Evolutionary conservation across 129 eudicot species (phyloP).

Genomic region (Chrysanthemum seticuspe): DNA sequence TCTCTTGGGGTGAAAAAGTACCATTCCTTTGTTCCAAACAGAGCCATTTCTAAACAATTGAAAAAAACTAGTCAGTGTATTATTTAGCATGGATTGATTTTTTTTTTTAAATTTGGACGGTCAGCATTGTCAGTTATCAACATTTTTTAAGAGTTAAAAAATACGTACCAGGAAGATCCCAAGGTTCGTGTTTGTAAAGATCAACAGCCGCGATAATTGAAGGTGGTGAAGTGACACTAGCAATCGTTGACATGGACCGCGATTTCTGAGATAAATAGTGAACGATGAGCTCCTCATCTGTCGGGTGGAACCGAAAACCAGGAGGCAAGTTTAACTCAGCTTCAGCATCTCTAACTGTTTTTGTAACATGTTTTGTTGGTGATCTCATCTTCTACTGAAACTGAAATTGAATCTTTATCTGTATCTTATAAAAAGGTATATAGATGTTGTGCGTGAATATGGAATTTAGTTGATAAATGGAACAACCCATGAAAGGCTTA

Average conservation of each 20-base stretch:
- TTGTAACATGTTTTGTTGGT: constrained; percentile 7
- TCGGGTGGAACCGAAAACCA: constrained; percentile 38
- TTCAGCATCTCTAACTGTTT: constrained; percentile 33
- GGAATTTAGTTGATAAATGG: neutral
- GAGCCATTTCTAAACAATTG: constrained; percentile 23
- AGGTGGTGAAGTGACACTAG: constrained; percentile 12
- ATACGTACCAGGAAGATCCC: constrained; percentile 38
- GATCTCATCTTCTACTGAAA: constrained; percentile 24
- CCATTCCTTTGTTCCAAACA: constrained; percentile 39
- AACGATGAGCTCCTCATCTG: constrained; percentile 34
- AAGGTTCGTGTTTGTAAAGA: constrained; percentile 38
- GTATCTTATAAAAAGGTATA: neutral
- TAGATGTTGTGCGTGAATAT: neutral
- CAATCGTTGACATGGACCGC: neutral
- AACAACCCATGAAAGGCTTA: constrained; percentile 13
- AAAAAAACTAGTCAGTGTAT: neutral
- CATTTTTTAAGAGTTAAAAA: neutral
- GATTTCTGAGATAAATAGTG: constrained; percentile 30
- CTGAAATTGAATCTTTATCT: neutral
- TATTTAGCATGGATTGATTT: too few relatives aligned
- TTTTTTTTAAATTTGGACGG: too few relatives aligned
- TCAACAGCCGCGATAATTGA: constrained; percentile 32
- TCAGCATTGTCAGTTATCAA: too few relatives aligned
- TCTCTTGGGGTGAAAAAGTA: constrained; percentile 41
- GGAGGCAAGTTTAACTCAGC: constrained; percentile 36